These are phyloP conservation scores for Russula brevipes DNA, from an alignment of 768 basidiomycete genomes.

Conservation along the genomic window DNA sequence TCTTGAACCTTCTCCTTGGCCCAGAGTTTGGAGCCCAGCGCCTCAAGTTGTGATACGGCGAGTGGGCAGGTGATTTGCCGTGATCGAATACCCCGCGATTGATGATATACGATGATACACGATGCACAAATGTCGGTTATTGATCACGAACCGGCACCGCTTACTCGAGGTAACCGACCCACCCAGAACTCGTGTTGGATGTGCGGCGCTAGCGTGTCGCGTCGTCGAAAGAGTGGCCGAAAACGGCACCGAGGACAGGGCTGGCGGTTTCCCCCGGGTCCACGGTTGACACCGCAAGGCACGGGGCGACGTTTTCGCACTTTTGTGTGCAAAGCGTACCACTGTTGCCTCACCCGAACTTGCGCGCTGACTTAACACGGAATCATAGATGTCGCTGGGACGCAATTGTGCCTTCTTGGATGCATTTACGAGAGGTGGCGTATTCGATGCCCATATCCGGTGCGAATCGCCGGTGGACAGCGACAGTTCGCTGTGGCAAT, in stretches of 20 bases:
- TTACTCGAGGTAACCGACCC: not conserved
- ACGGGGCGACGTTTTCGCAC: not conserved
- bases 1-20: not conserved
- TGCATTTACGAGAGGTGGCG: constrained; percentile 8
- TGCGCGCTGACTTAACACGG: not conserved
- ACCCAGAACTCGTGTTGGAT: not conserved
- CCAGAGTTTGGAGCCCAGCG: not conserved
- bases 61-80: not conserved
- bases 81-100: constrained; percentile 18
- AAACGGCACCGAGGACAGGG: not conserved
- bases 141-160: constrained; percentile 1
- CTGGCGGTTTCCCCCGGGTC: not conserved
- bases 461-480: not conserved
- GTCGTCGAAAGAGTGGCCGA: not conserved
- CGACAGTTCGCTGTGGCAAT: not conserved
- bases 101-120: not conserved
- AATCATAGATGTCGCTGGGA: not conserved
- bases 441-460: not conserved
- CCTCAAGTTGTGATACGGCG: not conserved
- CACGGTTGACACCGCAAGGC: not conserved
- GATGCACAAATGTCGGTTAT: not conserved
- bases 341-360: not conserved
- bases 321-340: not conserved
- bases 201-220: not conserved
- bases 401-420: not conserved